A percentile compares a stretch with the other conserved stretches of the same genome.
Evolutionary conservation across 495 filamentous ascomycete genomes (phyloP).

Genomic region (Sporormia fimetaria): DNA sequence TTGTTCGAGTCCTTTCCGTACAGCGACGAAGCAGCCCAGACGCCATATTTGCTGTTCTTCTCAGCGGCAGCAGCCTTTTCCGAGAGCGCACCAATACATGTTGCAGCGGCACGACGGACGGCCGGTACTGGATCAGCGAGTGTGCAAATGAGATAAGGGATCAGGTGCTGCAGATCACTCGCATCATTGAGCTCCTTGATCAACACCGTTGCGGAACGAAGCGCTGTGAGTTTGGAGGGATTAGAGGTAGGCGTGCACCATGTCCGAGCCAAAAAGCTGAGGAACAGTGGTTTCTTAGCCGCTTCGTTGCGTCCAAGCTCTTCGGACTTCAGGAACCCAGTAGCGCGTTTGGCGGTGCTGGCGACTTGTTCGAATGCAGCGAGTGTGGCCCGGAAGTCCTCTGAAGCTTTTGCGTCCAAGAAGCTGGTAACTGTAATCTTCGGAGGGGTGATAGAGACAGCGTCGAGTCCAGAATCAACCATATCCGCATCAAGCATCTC

Average conservation of each 20-base stretch:
- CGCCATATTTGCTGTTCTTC: neutral
- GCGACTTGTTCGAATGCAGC: slow-evolving; percentile 7
- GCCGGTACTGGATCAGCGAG: slow-evolving; percentile 61
- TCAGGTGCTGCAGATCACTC: slow-evolving; percentile 31
- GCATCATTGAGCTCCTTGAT: slow-evolving; percentile 36
- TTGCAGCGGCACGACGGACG: slow-evolving; percentile 63
- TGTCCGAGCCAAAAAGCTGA: slow-evolving; percentile 65
- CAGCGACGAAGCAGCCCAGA: slow-evolving; percentile 27
- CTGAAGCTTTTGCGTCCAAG: slow-evolving; percentile 1
- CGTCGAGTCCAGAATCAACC: neutral
- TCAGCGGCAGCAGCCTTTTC: neutral
- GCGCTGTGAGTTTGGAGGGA: slow-evolving; percentile 52
- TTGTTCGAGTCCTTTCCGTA: slow-evolving; percentile 45
- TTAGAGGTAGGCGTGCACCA: slow-evolving; percentile 62
- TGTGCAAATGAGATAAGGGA: slow-evolving; percentile 65
- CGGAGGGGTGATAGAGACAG: neutral
- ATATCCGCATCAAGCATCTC: slow-evolving; percentile 19
- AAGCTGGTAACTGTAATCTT: slow-evolving; percentile 7
- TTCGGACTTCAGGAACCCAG: slow-evolving; percentile 46
- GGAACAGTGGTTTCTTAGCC: slow-evolving; percentile 49
- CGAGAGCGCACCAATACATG: slow-evolving; percentile 43
- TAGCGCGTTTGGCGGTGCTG: slow-evolving; percentile 33
- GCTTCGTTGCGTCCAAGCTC: slow-evolving; percentile 47
- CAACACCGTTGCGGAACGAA: slow-evolving; percentile 46
- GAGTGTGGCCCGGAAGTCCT: slow-evolving; percentile 1